A percentile compares a stretch with the other conserved stretches of the same genome.
These are phyloP conservation scores for Termitomyces bulborhizus DNA, from an alignment of 768 basidiomycete species.

Conservation along the genomic window DNA sequence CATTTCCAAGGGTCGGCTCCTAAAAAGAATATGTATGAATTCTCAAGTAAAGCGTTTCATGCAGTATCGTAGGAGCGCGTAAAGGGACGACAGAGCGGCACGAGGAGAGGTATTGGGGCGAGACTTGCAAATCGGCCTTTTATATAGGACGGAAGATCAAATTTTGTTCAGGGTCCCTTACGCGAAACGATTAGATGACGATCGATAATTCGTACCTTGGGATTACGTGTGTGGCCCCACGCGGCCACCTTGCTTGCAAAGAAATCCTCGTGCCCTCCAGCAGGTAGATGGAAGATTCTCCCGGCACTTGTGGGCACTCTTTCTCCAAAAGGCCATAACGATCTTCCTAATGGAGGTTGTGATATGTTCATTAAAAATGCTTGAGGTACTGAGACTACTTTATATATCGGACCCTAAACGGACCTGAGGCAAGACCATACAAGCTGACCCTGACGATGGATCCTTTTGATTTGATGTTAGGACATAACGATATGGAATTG, in stretches of 20 bases:
- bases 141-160: conserved; percentile 1
- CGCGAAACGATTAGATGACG: conserved; percentile 3
- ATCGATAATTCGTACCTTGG: conserved; percentile 4
- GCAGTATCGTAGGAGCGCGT: background rate
- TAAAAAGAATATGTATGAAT: background rate
- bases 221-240: background rate
- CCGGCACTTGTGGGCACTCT: background rate
- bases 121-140: background rate
- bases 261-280: background rate
- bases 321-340: background rate
- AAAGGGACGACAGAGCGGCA: background rate
- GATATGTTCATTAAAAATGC: background rate
- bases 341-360: background rate
- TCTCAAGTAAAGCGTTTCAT: background rate
- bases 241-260: background rate
- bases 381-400: background rate
- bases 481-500: background rate
- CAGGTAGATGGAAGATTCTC: background rate
- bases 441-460: background rate
- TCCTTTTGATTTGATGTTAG: background rate
- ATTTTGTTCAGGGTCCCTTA: background rate
- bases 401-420: background rate
- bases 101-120: background rate
- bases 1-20: background rate
- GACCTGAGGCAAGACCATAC: background rate